Evolutionary conservation across 1,284 basidiomycete species (phyloP), one percentile per base, ranked within the genome.

Genomic region (Trichosporon coremiiforme): DNA sequence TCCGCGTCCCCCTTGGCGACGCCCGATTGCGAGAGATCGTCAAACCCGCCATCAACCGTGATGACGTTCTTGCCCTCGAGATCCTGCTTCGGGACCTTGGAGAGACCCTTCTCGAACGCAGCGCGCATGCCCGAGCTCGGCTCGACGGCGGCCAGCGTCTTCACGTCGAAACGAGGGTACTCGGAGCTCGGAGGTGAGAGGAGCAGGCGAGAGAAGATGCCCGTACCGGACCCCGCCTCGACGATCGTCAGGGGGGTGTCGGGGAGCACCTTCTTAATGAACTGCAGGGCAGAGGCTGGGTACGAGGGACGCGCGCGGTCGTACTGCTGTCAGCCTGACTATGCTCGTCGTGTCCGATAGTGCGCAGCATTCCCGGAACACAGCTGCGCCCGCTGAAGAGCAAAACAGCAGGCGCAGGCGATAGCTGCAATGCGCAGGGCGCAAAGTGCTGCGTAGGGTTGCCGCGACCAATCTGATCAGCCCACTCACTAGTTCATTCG

Each of bases 51-150:
- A 22, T 84, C 78, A 6, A 82, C 76, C 0, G 75, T 73, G 36
- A 57, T 57, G 2, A 53, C 50, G 15, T 57, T 60, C 2, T 55
- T 45, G 2, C 75, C 67, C 70, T 47, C n/a, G 47, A 67, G 10
- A 8, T 70, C 22, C 5, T 15, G 22, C 4, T 65, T 0, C 3
- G 70, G 50, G 1, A 75, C 17, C 50, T 71, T 74, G 7, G 66
- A 68, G 12, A 76, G 45, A 9, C 75, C 75, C 47, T 73, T 76
- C 57, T 73, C 71, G 76, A 77, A 85, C 57, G 72, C 75, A 7
- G 75, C 70, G 2, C 85, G 69, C 85, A 86, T 86, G 0, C 85
- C 85, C 36, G 75, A 70, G 47, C 78, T 80, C 7, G 85, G 85
- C 74, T 86, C 85, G 53, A 85, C 76, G 29, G 75, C 80, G 1